These are phyloP conservation scores for Phytophthora cactorum DNA, from an alignment of 352 stramenopile genomes.

Conservation along the genomic window DNA sequence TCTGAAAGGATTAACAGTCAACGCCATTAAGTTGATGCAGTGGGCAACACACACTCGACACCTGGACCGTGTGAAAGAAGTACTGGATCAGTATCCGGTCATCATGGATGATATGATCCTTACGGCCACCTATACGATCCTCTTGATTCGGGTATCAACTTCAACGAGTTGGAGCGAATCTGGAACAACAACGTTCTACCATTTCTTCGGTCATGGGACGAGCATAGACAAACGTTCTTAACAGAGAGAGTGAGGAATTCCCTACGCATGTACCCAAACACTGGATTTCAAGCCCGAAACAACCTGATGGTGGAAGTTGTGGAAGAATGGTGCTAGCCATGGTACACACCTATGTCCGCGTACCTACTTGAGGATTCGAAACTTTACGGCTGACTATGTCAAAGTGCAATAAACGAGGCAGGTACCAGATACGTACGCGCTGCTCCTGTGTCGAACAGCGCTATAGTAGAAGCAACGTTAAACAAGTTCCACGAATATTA, in stretches of 20 bases:
- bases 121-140: background rate
- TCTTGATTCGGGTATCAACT: background rate
- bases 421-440: background rate
- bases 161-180: background rate
- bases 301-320: background rate
- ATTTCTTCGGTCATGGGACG: background rate
- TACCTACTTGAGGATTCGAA: background rate
- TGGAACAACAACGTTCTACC: background rate
- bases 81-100: slow-evolving; percentile 8
- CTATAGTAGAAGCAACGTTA: no score
- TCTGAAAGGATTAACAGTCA: background rate
- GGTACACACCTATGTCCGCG: background rate
- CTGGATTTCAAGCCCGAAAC: background rate
- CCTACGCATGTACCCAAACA: background rate
- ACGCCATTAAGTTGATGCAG: slow-evolving; percentile 4
- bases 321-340: slow-evolving; percentile 1
- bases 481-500: no score
- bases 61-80: slow-evolving; percentile 6
- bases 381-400: background rate
- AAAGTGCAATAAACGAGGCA: background rate
- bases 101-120: slow-evolving; percentile 12
- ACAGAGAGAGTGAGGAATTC: background rate
- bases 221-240: background rate
- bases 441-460: background rate
- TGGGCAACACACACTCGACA: slow-evolving; percentile 4